These are phyloP conservation scores for Backusella psychrophila DNA, from an alignment of 192 early-diverging fungal genomes.

Conservation along the genomic window DNA sequence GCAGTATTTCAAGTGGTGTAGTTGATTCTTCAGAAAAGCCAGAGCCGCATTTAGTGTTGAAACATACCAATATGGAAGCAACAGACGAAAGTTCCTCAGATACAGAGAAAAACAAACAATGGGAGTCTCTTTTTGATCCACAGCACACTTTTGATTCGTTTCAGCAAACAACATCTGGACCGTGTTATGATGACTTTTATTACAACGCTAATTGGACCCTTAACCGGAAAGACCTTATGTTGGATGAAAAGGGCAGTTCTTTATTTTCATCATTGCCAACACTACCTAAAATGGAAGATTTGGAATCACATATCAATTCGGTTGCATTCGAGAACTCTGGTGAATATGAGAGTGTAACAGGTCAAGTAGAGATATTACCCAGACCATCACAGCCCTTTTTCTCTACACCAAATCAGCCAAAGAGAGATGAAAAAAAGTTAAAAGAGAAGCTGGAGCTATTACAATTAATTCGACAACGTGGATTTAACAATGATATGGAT, in stretches of 20 bases:
- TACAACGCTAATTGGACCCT: neutral
- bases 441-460: conserved; percentile 20
- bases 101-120: conserved; percentile 18
- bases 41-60: neutral
- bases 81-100: neutral
- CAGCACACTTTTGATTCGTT: conserved; percentile 19
- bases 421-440: neutral
- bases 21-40: neutral
- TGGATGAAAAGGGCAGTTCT: neutral
- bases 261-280: conserved; percentile 1
- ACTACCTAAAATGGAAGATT: conserved; percentile 11
- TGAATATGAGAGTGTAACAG: neutral
- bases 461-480: conserved; percentile 1
- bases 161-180: neutral
- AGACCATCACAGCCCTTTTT: conserved; percentile 10
- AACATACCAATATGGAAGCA: neutral
- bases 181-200: neutral
- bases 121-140: conserved; percentile 23
- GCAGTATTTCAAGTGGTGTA: neutral
- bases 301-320: conserved; percentile 6
- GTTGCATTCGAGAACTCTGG: neutral
- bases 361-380: conserved; percentile 19
- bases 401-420: neutral
- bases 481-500: neutral
- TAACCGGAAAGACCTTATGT: neutral